These are phyloP conservation scores for Eutrema yunnanense DNA, from an alignment of 345 rosid genomes.

Conservation along the genomic window DNA sequence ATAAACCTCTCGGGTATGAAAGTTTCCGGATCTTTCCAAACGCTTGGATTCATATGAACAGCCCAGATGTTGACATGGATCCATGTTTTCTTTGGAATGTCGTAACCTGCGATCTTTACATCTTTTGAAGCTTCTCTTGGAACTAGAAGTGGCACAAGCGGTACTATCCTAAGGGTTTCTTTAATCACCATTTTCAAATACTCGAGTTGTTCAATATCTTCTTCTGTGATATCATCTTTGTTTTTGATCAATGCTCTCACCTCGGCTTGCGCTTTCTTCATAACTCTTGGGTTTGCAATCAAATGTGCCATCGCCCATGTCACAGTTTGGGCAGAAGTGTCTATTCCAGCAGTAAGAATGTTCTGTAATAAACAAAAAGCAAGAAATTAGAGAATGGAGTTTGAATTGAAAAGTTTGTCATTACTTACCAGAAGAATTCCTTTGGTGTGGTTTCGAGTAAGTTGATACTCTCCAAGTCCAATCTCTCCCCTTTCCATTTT, in stretches of 20 bases:
- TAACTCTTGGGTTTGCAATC: slow-evolving; percentile 23
- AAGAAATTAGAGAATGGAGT: not conserved
- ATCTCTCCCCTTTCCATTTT: slow-evolving; percentile 25
- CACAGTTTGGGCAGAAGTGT: slow-evolving; percentile 21
- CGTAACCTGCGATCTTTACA: slow-evolving; percentile 1
- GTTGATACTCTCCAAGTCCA: slow-evolving; percentile 1
- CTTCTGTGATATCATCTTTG: slow-evolving; percentile 14
- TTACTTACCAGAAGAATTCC: slow-evolving; percentile 35
- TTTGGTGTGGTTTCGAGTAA: slow-evolving; percentile 37
- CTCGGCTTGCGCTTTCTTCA: slow-evolving; percentile 15
- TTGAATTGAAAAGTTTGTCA: not conserved
- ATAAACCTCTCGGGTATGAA: slow-evolving; percentile 25
- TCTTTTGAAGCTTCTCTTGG: slow-evolving; percentile 19
- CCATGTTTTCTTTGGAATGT: slow-evolving; percentile 24
- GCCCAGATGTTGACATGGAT: slow-evolving; percentile 13
- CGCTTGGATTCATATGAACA: slow-evolving; percentile 37
- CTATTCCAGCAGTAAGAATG: slow-evolving; percentile 16
- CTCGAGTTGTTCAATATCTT: slow-evolving; percentile 10
- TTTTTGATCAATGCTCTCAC: slow-evolving; percentile 16
- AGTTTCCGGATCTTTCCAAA: slow-evolving; percentile 17
- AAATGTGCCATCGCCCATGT: slow-evolving; percentile 25
- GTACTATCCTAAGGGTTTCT: slow-evolving; percentile 2
- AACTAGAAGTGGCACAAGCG: slow-evolving; percentile 7
- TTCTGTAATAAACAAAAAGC: not conserved
- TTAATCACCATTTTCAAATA: not conserved